Evolutionary conservation across 495 filamentous ascomycete genomes (phyloP).

Genomic region (Penicillium ucsense): DNA sequence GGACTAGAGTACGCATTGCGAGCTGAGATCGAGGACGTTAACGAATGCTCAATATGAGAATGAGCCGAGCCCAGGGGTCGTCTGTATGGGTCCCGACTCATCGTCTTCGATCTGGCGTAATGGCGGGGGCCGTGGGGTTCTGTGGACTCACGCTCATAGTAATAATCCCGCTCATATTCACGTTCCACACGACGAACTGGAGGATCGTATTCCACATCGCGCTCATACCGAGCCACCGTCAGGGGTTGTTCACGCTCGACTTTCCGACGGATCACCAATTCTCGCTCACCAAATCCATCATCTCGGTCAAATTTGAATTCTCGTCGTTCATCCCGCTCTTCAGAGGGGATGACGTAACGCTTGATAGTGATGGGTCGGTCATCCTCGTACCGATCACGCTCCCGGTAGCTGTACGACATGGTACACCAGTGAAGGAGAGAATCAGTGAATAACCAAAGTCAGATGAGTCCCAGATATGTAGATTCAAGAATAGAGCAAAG

Average conservation of each 20-base stretch:
- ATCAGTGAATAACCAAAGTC: background rate
- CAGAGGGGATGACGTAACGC: slow-evolving; percentile 39
- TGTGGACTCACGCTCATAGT: slow-evolving; percentile 43
- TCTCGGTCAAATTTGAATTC: slow-evolving; percentile 32
- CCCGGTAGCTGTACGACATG: slow-evolving; percentile 40
- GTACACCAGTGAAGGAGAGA: slow-evolving; percentile 5
- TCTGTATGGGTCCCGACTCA: slow-evolving; percentile 7
- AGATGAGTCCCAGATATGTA: background rate
- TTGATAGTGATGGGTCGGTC: slow-evolving; percentile 38
- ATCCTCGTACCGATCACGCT: slow-evolving; percentile 37
- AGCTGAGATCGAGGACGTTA: slow-evolving; percentile 64
- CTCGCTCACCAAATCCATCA: slow-evolving; percentile 29
- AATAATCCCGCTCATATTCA: slow-evolving; percentile 45
- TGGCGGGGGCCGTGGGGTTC: slow-evolving; percentile 45
- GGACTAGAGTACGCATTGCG: slow-evolving; percentile 54
- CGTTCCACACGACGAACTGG: slow-evolving; percentile 23
- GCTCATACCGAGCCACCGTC: slow-evolving; percentile 33
- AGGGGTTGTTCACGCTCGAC: slow-evolving; percentile 35
- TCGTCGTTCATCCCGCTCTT: slow-evolving; percentile 31
- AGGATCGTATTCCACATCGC: slow-evolving; percentile 33
- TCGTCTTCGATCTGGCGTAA: slow-evolving; percentile 60
- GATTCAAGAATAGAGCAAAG: background rate
- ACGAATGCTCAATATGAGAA: slow-evolving; percentile 54
- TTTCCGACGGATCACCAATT: slow-evolving; percentile 41
- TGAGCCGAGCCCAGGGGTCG: slow-evolving; percentile 22